These are phyloP conservation scores for Leishmania guyanensis DNA, from an alignment of 208 protist genomes.

Conservation along the genomic window DNA sequence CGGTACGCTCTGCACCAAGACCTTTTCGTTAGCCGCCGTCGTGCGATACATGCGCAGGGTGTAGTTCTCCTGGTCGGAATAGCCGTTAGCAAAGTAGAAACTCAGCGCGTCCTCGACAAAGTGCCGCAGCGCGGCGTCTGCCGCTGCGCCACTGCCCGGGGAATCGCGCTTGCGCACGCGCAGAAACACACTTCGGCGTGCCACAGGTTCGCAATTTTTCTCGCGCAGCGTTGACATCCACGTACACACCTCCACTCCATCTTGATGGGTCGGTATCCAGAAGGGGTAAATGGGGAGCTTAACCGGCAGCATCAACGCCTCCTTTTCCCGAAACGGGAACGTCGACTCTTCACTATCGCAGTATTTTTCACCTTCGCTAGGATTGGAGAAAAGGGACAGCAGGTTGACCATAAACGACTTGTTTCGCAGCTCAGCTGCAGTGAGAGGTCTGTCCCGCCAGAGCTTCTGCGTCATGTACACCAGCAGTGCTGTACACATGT, in stretches of 20 bases:
- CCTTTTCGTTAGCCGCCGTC: background rate
- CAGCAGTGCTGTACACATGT: conserved; percentile 14
- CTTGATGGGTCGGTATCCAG: conserved; percentile 25
- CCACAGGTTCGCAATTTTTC: conserved; percentile 3
- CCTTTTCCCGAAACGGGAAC: conserved; percentile 6
- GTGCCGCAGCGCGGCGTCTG: conserved; percentile 20
- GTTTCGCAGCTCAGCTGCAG: conserved; percentile 18
- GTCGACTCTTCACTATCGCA: background rate
- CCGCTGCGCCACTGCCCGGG: background rate
- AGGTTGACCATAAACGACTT: conserved; percentile 28
- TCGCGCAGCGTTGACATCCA: conserved; percentile 18
- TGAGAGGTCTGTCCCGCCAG: conserved; percentile 26
- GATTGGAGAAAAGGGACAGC: conserved; percentile 16
- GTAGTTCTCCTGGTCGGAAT: conserved; percentile 7
- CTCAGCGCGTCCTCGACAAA: conserved; percentile 28
- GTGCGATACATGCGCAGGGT: conserved; percentile 18
- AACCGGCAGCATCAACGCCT: conserved; percentile 22
- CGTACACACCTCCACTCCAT: conserved; percentile 24
- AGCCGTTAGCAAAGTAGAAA: conserved; percentile 28
- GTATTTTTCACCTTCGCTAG: background rate
- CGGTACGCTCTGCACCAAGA: conserved; percentile 8
- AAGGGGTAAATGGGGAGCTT: conserved; percentile 32
- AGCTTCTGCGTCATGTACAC: conserved; percentile 28
- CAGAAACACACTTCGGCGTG: conserved; percentile 21
- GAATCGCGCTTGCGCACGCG: conserved; percentile 14